Conservation (phyloP, 2,329 filamentous ascomycete genomes). For the Stagonosporopsis cucurbitacearum region DNA sequence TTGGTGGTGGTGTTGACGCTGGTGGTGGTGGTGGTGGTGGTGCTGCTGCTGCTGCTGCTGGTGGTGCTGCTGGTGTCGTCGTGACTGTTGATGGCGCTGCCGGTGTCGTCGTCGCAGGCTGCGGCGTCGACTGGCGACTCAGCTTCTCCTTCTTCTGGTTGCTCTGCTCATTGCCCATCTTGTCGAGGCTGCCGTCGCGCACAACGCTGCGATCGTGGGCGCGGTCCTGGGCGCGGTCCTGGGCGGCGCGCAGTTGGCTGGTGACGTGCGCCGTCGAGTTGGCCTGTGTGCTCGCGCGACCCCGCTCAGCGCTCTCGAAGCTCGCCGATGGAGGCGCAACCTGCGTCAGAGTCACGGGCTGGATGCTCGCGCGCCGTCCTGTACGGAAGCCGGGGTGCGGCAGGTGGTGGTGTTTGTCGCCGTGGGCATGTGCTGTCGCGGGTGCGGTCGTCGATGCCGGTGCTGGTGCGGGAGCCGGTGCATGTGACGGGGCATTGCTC, state of each 20-base stretch:
- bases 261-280: conserved; percentile 34
- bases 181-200: conserved; percentile 19
- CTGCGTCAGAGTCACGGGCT: conserved; percentile 48
- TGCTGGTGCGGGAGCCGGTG: conserved; percentile 1
- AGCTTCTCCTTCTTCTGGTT: conserved; percentile 30
- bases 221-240: conserved; percentile 42
- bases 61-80: conserved; percentile 1
- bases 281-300: conserved; percentile 39
- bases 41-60: neutral
- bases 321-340: conserved; percentile 48
- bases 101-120: neutral
- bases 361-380: conserved; percentile 50
- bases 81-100: neutral
- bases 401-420: conserved; percentile 20
- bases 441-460: too few relatives aligned
- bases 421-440: neutral
- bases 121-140: too few relatives aligned
- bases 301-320: conserved; percentile 46
- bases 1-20: conserved; percentile 26
- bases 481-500: conserved; percentile 15
- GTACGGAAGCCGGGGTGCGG: conserved; percentile 31
- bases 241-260: conserved; percentile 40
- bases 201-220: conserved; percentile 35
- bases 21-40: conserved; percentile 39
- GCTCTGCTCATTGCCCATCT: conserved; percentile 53